Percentiles rank a stretch among this genome's conserved stretches.
Evolutionary conservation across 1,284 basidiomycete genomes (phyloP).

Genomic region (Puccinia triticina): DNA sequence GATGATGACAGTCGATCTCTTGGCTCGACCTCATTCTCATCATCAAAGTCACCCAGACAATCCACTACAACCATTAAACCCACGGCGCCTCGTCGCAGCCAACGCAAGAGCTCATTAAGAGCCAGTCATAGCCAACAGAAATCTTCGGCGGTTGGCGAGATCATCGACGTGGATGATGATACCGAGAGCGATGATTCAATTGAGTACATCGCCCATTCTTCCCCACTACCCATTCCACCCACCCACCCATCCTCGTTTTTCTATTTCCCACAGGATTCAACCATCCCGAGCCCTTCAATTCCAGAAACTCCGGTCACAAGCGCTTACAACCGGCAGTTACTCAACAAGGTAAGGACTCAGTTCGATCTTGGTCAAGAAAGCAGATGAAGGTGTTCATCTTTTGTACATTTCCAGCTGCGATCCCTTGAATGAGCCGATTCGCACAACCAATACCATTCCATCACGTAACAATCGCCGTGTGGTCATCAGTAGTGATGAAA

Average conservation of each 20-base stretch:
- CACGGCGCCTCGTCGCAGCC: conserved; percentile 9
- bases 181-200: conserved; percentile 49
- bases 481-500: background rate
- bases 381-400: background rate
- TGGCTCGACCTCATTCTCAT: background rate
- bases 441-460: background rate
- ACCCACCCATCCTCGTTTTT: background rate
- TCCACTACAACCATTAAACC: background rate
- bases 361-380: background rate
- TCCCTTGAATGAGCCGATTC: no score
- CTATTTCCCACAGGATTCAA: background rate
- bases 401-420: background rate
- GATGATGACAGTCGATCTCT: background rate
- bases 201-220: conserved; percentile 13
- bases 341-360: background rate
- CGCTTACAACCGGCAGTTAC: background rate
- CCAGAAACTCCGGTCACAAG: conserved; percentile 13
- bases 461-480: background rate
- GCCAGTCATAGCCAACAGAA: conserved; percentile 38
- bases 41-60: conserved; percentile 10
- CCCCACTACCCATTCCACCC: background rate
- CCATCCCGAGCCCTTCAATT: conserved; percentile 39
- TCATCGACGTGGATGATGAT: conserved; percentile 10
- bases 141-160: background rate
- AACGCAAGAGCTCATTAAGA: conserved; percentile 14